These are phyloP conservation scores for Pholiota microspora DNA, from an alignment of 768 basidiomycete species.

Conservation along the genomic window DNA sequence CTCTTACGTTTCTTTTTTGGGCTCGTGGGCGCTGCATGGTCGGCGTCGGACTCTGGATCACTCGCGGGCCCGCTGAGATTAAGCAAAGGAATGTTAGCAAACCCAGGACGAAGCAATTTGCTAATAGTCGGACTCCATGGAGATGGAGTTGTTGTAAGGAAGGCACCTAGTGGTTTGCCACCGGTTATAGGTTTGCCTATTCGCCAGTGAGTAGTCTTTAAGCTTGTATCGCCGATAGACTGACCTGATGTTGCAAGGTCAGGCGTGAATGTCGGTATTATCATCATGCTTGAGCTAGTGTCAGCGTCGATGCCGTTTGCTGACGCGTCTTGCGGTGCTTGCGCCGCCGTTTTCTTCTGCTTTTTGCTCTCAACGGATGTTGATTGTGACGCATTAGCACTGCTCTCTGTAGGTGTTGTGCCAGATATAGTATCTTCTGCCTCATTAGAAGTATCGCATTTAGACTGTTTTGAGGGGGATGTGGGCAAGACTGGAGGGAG, in stretches of 20 bases:
- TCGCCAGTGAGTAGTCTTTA: background rate
- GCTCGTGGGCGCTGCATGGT: slow-evolving; percentile 17
- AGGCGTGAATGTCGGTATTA: no score
- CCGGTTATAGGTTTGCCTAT: background rate
- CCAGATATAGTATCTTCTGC: background rate
- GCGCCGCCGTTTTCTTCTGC: background rate
- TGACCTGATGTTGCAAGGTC: slow-evolving; percentile 2
- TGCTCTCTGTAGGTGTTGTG: background rate
- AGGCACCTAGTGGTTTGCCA: background rate
- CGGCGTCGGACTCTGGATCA: slow-evolving; percentile 30
- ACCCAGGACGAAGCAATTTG: slow-evolving; percentile 18
- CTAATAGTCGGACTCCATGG: slow-evolving; percentile 1
- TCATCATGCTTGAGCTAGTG: no score
- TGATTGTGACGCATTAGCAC: background rate
- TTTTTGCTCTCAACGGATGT: slow-evolving; percentile 1
- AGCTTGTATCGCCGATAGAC: background rate
- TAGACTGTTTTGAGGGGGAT: background rate
- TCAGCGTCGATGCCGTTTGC: background rate
- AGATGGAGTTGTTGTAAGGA: slow-evolving; percentile 8
- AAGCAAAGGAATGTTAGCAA: slow-evolving; percentile 43
- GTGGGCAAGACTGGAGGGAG: background rate
- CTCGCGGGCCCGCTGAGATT: slow-evolving; percentile 53
- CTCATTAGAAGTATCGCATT: slow-evolving; percentile 3
- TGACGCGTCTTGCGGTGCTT: background rate
- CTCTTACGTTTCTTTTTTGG: slow-evolving; percentile 55